These are phyloP conservation scores for Theobroma cacao DNA, from an alignment of 345 rosid species.

Conservation along the genomic window DNA sequence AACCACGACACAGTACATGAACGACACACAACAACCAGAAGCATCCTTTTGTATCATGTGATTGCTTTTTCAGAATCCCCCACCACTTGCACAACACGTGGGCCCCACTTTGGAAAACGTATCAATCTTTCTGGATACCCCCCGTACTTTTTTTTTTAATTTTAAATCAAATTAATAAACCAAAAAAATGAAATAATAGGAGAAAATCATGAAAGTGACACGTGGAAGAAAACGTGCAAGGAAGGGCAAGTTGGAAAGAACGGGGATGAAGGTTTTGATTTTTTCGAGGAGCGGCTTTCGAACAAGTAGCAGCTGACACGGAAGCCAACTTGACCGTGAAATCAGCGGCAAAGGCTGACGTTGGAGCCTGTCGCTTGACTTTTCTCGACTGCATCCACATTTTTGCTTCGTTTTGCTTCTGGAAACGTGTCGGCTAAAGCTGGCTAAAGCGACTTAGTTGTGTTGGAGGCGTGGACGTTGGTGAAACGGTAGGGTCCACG, in stretches of 20 bases:
- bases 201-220: not conserved
- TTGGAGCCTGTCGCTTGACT: too few species aligned
- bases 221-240: conserved; percentile 19
- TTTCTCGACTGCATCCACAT: not conserved
- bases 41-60: conserved; percentile 15
- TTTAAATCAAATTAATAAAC: not conserved
- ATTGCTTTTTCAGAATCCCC: not conserved
- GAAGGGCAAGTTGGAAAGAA: conserved; percentile 16
- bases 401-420: conserved; percentile 6
- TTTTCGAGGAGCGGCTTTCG: conserved; percentile 13
- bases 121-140: conserved; percentile 9
- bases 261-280: conserved; percentile 9
- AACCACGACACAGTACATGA: not conserved
- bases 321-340: conserved; percentile 12
- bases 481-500: not conserved
- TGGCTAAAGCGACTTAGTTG: not conserved
- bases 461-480: not conserved
- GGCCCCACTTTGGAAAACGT: conserved; percentile 11
- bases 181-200: not conserved
- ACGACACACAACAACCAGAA: not conserved
- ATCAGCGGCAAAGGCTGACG: not conserved
- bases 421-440: conserved; percentile 17
- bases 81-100: conserved; percentile 6
- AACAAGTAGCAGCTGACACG: conserved; percentile 19
- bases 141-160: not conserved